A percentile compares a stretch with the other conserved stretches of the same genome.
phyloP scores from a whole-genome alignment of 129 eudicot species.

The Glebionis coronaria region DNA sequence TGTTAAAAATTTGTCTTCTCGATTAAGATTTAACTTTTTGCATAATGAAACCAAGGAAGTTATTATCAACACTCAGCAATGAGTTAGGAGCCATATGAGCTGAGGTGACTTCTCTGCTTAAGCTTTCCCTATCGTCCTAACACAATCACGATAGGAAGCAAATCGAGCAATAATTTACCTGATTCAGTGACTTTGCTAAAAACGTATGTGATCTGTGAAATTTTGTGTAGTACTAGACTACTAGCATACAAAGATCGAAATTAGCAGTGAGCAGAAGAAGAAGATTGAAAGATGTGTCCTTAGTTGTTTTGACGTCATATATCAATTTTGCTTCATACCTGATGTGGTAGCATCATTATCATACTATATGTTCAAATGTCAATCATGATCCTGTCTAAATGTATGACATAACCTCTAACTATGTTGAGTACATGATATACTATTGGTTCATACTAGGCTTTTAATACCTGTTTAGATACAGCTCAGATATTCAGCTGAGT shows the following conservation, averaged over 20 bases:
- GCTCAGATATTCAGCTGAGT: background rate
- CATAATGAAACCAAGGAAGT: no score
- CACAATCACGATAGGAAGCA: background rate
- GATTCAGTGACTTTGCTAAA: background rate
- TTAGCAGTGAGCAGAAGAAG: no score
- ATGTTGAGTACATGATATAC: background rate
- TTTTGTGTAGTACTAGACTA: no score
- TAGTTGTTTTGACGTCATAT: no score
- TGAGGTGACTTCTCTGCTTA: background rate
- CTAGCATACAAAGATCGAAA: no score
- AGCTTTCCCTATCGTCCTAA: background rate
- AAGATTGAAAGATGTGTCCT: no score
- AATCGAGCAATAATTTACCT: background rate
- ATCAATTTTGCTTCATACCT: no score
- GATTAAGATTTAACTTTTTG: no score
- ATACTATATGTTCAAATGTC: no score
- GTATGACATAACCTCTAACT: background rate
- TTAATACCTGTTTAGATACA: background rate
- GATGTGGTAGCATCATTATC: no score
- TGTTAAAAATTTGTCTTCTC: no score
- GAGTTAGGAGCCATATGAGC: background rate
- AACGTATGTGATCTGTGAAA: background rate
- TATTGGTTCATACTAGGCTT: conserved; percentile 5
- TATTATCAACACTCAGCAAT: background rate
- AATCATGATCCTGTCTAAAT: background rate